A percentile compares a stretch with the other conserved stretches of the same genome.
phyloP scores from a whole-genome alignment of 2,329 filamentous ascomycete species.

The Penicillium sp. region DNA sequence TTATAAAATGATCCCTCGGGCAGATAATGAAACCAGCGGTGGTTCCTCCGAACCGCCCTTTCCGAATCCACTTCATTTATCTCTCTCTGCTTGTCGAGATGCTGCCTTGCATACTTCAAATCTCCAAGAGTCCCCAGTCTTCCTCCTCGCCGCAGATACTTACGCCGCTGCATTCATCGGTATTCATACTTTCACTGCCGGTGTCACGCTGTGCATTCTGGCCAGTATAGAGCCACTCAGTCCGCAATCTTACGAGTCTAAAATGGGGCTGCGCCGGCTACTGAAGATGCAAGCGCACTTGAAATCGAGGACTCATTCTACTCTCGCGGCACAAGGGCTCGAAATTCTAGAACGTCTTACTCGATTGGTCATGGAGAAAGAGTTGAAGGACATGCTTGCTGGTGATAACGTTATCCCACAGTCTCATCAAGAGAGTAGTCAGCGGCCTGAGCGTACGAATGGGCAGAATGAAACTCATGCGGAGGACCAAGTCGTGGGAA shows the following conservation, averaged over 20 bases:
- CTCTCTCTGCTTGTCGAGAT: conserved; percentile 23
- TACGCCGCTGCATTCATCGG: conserved; percentile 30
- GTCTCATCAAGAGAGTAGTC: background rate
- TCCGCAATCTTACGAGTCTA: conserved; percentile 18
- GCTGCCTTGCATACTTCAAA: conserved; percentile 24
- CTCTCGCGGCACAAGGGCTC: conserved; percentile 23
- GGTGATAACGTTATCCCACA: background rate
- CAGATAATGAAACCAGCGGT: background rate
- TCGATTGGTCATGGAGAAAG: conserved; percentile 27
- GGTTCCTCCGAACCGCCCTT: background rate
- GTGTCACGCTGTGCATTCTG: conserved; percentile 26
- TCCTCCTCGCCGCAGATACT: conserved; percentile 24
- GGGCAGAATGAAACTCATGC: background rate
- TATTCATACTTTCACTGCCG: conserved; percentile 32
- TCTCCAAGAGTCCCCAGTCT: conserved; percentile 11
- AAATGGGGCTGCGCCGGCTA: conserved; percentile 24
- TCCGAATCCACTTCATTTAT: conserved; percentile 5
- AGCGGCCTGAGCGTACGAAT: background rate
- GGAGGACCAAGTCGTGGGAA: background rate
- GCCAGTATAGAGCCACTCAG: conserved; percentile 27
- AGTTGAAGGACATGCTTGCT: conserved; percentile 23
- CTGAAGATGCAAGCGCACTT: conserved; percentile 25
- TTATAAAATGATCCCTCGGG: conserved; percentile 15
- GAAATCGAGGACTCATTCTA: conserved; percentile 13
- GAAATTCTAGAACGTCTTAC: conserved; percentile 25